Evolutionary conservation across 2,329 filamentous ascomycete genomes (phyloP).

Genomic region (Fusarium sp.): DNA sequence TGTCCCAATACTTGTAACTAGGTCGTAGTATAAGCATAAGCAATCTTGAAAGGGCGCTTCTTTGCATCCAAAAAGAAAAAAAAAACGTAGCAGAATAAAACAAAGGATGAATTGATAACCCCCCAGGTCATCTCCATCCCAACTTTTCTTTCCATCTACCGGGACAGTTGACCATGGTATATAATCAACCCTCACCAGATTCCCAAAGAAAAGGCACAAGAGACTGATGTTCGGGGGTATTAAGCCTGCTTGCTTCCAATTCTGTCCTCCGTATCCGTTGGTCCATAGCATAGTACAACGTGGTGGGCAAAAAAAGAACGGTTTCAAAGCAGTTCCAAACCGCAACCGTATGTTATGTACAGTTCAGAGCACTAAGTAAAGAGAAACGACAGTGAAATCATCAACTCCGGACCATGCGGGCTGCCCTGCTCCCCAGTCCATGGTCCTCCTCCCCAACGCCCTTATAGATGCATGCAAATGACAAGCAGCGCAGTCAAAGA

Average conservation of each 20-base stretch:
- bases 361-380: conserved; percentile 24
- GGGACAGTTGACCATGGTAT: conserved; percentile 3
- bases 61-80: conserved; percentile 24
- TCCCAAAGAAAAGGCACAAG: conserved; percentile 25
- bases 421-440: conserved; percentile 22
- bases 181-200: conserved; percentile 23
- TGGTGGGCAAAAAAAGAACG: conserved; percentile 8
- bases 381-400: conserved; percentile 29
- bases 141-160: conserved; percentile 27
- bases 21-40: conserved; percentile 10
- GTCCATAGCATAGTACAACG: conserved; percentile 11
- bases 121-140: conserved; percentile 22
- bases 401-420: conserved; percentile 44
- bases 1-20: conserved; percentile 15
- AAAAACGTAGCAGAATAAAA: background rate
- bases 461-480: conserved; percentile 33
- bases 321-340: background rate
- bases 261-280: conserved; percentile 16
- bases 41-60: conserved; percentile 25
- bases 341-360: conserved; percentile 29
- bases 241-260: conserved; percentile 34
- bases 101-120: conserved; percentile 22
- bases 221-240: conserved; percentile 27
- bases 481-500: conserved; percentile 10
- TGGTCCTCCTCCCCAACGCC: conserved; percentile 41